Conservation (phyloP, 2,329 filamentous ascomycete species). For the Fusarium concolor region DNA sequence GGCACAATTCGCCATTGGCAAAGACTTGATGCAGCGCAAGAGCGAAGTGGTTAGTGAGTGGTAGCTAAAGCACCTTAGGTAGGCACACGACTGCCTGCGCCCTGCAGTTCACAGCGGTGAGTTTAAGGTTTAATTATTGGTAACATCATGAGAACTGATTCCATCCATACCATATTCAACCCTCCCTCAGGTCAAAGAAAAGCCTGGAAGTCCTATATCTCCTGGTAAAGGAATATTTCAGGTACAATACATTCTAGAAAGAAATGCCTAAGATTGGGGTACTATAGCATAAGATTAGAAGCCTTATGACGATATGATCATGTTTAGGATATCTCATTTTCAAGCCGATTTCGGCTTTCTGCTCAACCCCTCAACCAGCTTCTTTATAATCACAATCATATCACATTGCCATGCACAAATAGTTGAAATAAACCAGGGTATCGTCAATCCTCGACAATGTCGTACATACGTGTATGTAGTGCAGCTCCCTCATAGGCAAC, state of each 20-base stretch:
- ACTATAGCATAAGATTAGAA: no score
- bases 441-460: conserved; percentile 36
- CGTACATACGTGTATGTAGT: conserved; percentile 30
- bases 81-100: neutral
- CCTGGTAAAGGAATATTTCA: no score
- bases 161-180: no score
- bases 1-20: conserved; percentile 24
- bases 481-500: conserved; percentile 5
- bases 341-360: no score
- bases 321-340: no score
- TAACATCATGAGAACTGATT: neutral
- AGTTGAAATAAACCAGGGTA: conserved; percentile 21
- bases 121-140: neutral
- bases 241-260: no score
- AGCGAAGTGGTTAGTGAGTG: conserved; percentile 1
- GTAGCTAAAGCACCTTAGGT: no score
- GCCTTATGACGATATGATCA: no score
- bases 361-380: no score
- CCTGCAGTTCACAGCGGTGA: neutral
- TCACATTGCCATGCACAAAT: neutral
- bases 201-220: no score
- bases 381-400: neutral
- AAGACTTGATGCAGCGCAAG: conserved; percentile 6
- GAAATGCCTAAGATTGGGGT: no score
- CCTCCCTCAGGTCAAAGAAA: no score